Percentiles rank a stretch among this genome's conserved stretches.
phyloP scores from a whole-genome alignment of 257 asterid species.

The Craterostigma plantagineum region DNA sequence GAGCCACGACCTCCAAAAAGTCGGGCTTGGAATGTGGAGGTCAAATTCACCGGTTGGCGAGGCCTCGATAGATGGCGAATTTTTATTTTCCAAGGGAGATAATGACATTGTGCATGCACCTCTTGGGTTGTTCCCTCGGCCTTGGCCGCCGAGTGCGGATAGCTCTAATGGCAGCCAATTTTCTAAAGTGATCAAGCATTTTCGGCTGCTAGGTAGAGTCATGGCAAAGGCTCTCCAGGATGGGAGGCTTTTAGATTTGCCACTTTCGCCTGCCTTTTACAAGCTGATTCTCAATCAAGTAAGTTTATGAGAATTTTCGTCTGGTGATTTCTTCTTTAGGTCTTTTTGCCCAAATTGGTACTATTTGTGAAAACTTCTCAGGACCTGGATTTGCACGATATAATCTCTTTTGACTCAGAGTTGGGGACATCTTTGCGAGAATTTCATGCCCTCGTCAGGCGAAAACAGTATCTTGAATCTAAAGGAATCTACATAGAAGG shows the following conservation, averaged over 20 bases:
- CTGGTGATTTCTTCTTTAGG: not conserved
- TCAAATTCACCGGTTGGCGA: conserved; percentile 20
- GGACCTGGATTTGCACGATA: conserved; percentile 92
- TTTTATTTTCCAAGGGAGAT: conserved; percentile 10
- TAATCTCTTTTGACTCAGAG: conserved; percentile 59
- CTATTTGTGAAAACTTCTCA: conserved; percentile 16
- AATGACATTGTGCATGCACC: conserved; percentile 55
- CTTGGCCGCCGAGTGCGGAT: conserved; percentile 66
- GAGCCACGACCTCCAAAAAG: conserved; percentile 88
- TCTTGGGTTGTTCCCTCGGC: conserved; percentile 89
- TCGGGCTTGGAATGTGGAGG: conserved; percentile 85
- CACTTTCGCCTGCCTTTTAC: conserved; percentile 70
- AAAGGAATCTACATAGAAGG: conserved; percentile 29
- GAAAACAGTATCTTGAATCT: conserved; percentile 52
- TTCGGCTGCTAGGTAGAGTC: conserved; percentile 77
- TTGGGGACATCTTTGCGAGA: conserved; percentile 80
- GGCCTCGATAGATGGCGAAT: conserved; percentile 43
- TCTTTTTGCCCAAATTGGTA: conserved; percentile 4
- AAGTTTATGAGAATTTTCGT: too few species aligned
- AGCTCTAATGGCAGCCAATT: conserved; percentile 49
- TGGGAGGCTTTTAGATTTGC: conserved; percentile 91
- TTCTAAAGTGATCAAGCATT: conserved; percentile 51
- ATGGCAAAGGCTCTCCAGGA: conserved; percentile 99
- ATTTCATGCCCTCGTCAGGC: conserved; percentile 71
- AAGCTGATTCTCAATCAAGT: conserved; percentile 83